These are phyloP conservation scores for Trametes maxima DNA, from an alignment of 768 basidiomycete genomes.

Conservation along the genomic window DNA sequence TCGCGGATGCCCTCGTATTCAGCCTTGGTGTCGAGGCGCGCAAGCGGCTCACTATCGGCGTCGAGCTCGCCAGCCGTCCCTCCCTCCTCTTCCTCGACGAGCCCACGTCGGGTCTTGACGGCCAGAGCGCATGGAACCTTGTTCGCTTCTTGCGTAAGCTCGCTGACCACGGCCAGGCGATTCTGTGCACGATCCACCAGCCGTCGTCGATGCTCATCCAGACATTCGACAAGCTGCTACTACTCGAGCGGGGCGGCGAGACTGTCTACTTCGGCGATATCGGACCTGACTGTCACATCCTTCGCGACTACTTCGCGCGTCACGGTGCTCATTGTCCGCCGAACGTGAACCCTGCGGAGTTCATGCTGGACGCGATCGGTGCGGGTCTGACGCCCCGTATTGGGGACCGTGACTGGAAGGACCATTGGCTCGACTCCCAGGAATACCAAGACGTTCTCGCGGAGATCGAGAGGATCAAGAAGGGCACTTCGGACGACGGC, in stretches of 20 bases:
- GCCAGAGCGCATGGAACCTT: conserved; percentile 77
- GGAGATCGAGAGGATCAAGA: conserved; percentile 48
- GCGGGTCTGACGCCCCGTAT: conserved; percentile 74
- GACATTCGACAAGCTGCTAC: conserved; percentile 74
- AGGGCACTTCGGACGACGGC: conserved; percentile 6
- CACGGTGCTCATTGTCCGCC: conserved; percentile 75
- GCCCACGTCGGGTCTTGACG: conserved; percentile 60
- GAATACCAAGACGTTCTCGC: conserved; percentile 47
- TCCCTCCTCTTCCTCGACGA: conserved; percentile 69
- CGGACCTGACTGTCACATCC: conserved; percentile 65
- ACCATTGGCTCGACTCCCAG: conserved; percentile 77
- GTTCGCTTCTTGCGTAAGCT: conserved; percentile 82
- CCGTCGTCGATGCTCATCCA: conserved; percentile 87
- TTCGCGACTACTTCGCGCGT: conserved; percentile 76
- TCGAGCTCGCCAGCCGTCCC: conserved; percentile 90
- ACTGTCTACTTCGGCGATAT: conserved; percentile 96
- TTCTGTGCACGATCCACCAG: conserved; percentile 90
- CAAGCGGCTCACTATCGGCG: conserved; percentile 89
- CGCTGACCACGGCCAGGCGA: conserved; percentile 84
- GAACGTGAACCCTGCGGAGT: conserved; percentile 76
- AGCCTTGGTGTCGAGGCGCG: conserved; percentile 68
- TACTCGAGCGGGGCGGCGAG: conserved; percentile 78
- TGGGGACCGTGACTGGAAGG: conserved; percentile 83
- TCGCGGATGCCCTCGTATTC: conserved; percentile 81
- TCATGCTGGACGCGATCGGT: conserved; percentile 85